A percentile compares a stretch with the other conserved stretches of the same genome.
These are phyloP conservation scores for Fusarium devonianum DNA, from an alignment of 2,329 filamentous ascomycete genomes.

Conservation along the genomic window DNA sequence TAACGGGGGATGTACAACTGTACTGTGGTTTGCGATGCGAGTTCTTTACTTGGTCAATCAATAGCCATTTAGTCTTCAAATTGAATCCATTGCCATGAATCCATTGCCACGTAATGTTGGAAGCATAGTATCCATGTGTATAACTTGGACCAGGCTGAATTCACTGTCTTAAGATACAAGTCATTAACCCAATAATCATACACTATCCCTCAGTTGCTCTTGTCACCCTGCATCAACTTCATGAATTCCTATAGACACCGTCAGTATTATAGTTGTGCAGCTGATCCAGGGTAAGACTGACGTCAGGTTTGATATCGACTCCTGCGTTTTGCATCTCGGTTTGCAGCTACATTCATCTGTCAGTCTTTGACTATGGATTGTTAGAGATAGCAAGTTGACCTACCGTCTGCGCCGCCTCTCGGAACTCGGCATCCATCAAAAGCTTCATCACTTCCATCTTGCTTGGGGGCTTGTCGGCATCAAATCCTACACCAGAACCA, in stretches of 20 bases:
- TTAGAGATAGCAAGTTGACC: accelerated
- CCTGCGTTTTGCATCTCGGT: conserved; percentile 35
- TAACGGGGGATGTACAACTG: too few species aligned
- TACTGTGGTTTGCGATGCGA: too few species aligned
- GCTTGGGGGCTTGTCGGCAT: conserved; percentile 26
- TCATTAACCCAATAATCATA: too few species aligned
- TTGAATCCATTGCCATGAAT: too few species aligned
- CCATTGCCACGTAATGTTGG: too few species aligned
- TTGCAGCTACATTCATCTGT: conserved; percentile 18
- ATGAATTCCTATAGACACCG: conserved; percentile 16
- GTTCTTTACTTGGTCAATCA: too few species aligned
- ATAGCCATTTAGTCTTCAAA: too few species aligned
- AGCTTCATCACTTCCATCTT: conserved; percentile 37
- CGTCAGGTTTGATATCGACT: conserved; percentile 31
- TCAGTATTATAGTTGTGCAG: conserved; percentile 1
- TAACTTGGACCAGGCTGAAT: too few species aligned
- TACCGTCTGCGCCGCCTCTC: conserved; percentile 32
- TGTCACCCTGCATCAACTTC: conserved; percentile 23
- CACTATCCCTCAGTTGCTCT: neutral
- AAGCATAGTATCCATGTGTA: too few species aligned
- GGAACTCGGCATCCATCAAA: conserved; percentile 37
- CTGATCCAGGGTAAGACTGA: neutral
- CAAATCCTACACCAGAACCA: conserved; percentile 20
- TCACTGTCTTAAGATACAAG: too few species aligned
- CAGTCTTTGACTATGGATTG: neutral